Percentiles rank a stretch among this genome's conserved stretches.
Conservation (phyloP, 192 early-diverging fungal genomes). For the Gonapodya prolifera region DNA sequence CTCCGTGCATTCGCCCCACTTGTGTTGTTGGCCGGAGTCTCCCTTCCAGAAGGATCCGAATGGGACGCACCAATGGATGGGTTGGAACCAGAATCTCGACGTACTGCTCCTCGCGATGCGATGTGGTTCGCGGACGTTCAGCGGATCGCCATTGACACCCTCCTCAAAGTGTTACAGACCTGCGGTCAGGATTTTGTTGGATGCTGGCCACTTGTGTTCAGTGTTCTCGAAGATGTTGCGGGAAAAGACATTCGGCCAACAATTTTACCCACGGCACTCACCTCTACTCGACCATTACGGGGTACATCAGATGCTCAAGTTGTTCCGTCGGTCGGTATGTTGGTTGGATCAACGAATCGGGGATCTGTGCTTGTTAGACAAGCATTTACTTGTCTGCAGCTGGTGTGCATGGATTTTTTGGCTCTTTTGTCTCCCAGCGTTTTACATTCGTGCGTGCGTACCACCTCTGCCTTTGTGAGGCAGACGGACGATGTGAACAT, state of each 20-base stretch:
- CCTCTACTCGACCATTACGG: not conserved
- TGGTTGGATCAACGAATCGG: not conserved
- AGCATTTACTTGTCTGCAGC: conserved; percentile 83
- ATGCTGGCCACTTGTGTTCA: conserved; percentile 84
- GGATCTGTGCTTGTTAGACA: conserved; percentile 41
- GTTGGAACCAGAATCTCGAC: not conserved
- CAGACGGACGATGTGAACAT: conserved; percentile 90
- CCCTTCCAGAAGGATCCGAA: conserved; percentile 24
- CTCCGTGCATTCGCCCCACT: conserved; percentile 50
- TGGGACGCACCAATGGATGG: not conserved
- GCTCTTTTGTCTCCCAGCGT: conserved; percentile 59
- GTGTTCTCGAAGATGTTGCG: conserved; percentile 57
- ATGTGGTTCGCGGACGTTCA: conserved; percentile 58
- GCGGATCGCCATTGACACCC: conserved; percentile 70
- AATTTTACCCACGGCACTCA: not conserved
- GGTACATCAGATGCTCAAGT: not conserved
- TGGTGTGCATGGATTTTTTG: conserved; percentile 92
- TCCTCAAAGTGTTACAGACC: conserved; percentile 80
- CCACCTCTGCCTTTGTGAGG: conserved; percentile 63
- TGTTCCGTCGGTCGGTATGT: not conserved
- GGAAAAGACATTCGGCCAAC: not conserved
- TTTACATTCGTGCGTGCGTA: conserved; percentile 68
- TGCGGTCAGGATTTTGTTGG: conserved; percentile 73
- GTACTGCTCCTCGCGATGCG: conserved; percentile 1
- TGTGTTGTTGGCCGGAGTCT: conserved; percentile 47